Evolutionary conservation across 163 green algal genomes (phyloP).

Genomic region (Scenedesmus sp.): DNA sequence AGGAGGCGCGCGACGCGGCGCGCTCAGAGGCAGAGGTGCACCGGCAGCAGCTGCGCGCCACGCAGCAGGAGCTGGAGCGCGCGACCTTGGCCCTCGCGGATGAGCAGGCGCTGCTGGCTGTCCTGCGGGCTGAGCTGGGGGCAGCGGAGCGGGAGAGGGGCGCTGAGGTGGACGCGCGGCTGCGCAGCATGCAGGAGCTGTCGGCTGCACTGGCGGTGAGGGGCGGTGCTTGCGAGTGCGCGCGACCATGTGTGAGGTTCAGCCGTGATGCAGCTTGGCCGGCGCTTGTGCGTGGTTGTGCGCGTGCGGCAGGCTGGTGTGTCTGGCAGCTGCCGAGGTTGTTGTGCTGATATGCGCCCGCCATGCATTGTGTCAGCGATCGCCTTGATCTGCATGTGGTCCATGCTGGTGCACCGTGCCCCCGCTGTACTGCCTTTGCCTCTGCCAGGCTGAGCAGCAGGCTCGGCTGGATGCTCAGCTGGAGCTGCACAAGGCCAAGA

Average conservation of each 20-base stretch:
- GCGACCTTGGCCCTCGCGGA: not conserved
- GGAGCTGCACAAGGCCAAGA: slow-evolving; percentile 30
- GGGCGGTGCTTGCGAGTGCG: not conserved
- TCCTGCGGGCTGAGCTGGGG: slow-evolving; percentile 14
- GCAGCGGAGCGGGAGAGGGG: slow-evolving; percentile 6
- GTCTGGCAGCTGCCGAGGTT: too few relatives aligned
- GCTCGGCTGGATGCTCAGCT: slow-evolving; percentile 40
- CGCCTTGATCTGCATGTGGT: too few relatives aligned
- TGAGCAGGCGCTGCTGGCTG: slow-evolving; percentile 38
- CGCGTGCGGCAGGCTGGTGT: not conserved
- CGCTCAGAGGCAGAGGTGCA: not conserved
- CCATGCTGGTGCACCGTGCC: not conserved
- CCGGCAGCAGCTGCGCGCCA: slow-evolving; percentile 2
- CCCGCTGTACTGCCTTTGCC: not conserved
- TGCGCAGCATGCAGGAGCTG: slow-evolving; percentile 40
- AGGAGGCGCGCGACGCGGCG: not conserved
- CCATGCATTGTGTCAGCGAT: not conserved
- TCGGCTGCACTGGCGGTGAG: slow-evolving; percentile 33
- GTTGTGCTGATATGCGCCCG: too few relatives aligned
- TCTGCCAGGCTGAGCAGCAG: slow-evolving; percentile 40
- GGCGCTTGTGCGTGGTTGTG: not conserved
- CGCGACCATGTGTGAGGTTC: not conserved
- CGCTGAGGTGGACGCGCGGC: slow-evolving; percentile 21
- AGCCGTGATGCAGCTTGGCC: not conserved
- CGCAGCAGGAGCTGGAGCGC: slow-evolving; percentile 25